Percentiles rank a stretch among this genome's conserved stretches.
These are phyloP conservation scores for Truncatella angustata DNA, from an alignment of 2,329 filamentous ascomycete species.

Conservation along the genomic window DNA sequence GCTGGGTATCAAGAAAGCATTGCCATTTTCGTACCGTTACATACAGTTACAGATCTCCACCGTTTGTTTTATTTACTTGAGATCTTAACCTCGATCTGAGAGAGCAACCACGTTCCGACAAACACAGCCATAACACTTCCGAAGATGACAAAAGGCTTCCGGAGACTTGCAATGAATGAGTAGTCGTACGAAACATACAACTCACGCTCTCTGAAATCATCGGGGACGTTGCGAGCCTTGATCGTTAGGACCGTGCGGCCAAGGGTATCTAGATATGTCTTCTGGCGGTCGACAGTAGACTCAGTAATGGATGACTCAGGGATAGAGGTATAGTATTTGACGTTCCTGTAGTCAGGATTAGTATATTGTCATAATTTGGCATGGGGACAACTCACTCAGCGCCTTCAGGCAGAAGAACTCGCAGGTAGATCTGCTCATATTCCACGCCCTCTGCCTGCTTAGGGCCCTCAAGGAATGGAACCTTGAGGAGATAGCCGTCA, in stretches of 20 bases:
- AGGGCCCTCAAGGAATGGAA: conserved; percentile 91
- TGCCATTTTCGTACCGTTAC: background rate
- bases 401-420: conserved; percentile 87
- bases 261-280: conserved; percentile 90
- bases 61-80: conserved; percentile 37
- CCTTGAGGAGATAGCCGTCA: conserved; percentile 79
- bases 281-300: conserved; percentile 62
- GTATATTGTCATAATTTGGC: conserved; percentile 17
- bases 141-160: conserved; percentile 85
- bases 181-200: conserved; percentile 88
- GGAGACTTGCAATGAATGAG: conserved; percentile 67
- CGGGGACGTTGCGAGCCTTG: conserved; percentile 81
- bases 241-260: conserved; percentile 82
- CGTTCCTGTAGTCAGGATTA: conserved; percentile 62
- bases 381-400: conserved; percentile 61
- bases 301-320: conserved; percentile 62
- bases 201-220: conserved; percentile 82
- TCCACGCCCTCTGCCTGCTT: conserved; percentile 81
- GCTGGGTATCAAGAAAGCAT: background rate
- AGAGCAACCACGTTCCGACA: conserved; percentile 69
- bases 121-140: conserved; percentile 72
- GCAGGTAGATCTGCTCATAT: conserved; percentile 77
- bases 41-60: conserved; percentile 3
- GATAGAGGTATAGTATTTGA: conserved; percentile 73
- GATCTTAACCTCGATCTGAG: conserved; percentile 80